Evolutionary conservation across 2,329 filamentous ascomycete genomes (phyloP), one percentile per base, ranked within the genome.

Genomic region (Trichophyton equinum): DNA sequence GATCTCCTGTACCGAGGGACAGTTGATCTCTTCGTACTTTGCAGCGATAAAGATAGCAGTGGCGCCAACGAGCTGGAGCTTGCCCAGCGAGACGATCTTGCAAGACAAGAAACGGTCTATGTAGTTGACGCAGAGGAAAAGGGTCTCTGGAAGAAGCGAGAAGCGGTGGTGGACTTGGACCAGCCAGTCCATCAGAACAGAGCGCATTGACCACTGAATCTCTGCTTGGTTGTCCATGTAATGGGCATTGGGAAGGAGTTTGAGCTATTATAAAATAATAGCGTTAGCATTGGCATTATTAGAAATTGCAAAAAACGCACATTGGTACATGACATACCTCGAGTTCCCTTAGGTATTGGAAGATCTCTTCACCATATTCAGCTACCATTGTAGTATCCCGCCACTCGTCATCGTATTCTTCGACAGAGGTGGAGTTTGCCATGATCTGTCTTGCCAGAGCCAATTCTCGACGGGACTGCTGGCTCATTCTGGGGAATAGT

Each of bases 1-100:
- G 69, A 99, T 95, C 78, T 99, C 94, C 64, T 88, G 83, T 22
- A 99, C 85, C 0, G 92, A 96, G 25, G 91, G 94, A 74, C 91
- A 96, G 75, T 96, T 95, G 78, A 99, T 96, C 77, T 99, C 94
- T 75, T 99, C 94, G 71, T 96, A 99, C 76, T 99, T 99, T 67
- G 94, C 89, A 11, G 94, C 94, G 63, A 99, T 86, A 68, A 97
- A 91, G 66, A 99, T 87, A 27, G 94, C 94, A 3, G 94, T 97
- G 22, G 94, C 92, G 55, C 94, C 94, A 58, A 97, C 94, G 15
- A 99, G 84, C 77, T 99, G 94, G 53, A 99, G 81, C 77, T 97
- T 97, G 64, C 88, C 89, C 13, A 97, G 82, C 1, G 94, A 97
- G 38, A 99, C 91, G 42, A 96, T 85, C 79, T 99, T 99, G 78